A percentile compares a stretch with the other conserved stretches of the same genome.
phyloP scores from a whole-genome alignment of 108 stramenopile genomes.

The Bacterosira constricta region DNA sequence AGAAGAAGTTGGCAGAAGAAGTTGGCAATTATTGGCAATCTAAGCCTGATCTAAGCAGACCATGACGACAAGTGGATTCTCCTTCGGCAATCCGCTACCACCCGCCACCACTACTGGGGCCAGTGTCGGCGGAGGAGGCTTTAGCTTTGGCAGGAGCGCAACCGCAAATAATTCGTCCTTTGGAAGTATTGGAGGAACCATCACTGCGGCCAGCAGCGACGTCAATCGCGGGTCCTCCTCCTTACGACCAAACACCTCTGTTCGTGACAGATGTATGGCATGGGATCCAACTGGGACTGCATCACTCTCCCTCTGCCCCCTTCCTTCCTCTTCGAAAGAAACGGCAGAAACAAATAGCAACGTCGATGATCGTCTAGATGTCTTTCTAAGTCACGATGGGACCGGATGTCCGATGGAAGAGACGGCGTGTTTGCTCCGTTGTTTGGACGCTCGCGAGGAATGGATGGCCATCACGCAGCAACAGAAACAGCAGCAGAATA shows the following conservation, averaged over 20 bases:
- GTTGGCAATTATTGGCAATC: too few relatives aligned
- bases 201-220: neutral
- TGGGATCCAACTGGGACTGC: conserved; percentile 48
- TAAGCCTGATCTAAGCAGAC: too few relatives aligned
- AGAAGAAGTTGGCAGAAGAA: too few relatives aligned
- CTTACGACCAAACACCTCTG: conserved; percentile 10
- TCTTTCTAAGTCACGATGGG: conserved; percentile 57
- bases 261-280: too few relatives aligned
- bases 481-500: neutral
- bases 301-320: conserved; percentile 27
- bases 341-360: neutral
- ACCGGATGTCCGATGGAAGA: conserved; percentile 68
- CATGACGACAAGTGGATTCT: too few relatives aligned
- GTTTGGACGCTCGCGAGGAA: conserved; percentile 63
- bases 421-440: conserved; percentile 60
- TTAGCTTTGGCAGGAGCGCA: too few relatives aligned
- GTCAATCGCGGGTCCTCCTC: too few relatives aligned
- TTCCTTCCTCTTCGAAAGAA: neutral
- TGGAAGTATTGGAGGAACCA: too few relatives aligned
- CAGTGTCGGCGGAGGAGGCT: too few relatives aligned
- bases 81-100: too few relatives aligned
- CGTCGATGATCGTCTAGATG: conserved; percentile 12
- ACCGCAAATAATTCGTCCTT: too few relatives aligned
- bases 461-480: conserved; percentile 18
- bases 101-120: too few relatives aligned